Evolutionary conservation across 192 early-diverging fungal genomes (phyloP).

Genomic region (Backusella parvicylindrica): DNA sequence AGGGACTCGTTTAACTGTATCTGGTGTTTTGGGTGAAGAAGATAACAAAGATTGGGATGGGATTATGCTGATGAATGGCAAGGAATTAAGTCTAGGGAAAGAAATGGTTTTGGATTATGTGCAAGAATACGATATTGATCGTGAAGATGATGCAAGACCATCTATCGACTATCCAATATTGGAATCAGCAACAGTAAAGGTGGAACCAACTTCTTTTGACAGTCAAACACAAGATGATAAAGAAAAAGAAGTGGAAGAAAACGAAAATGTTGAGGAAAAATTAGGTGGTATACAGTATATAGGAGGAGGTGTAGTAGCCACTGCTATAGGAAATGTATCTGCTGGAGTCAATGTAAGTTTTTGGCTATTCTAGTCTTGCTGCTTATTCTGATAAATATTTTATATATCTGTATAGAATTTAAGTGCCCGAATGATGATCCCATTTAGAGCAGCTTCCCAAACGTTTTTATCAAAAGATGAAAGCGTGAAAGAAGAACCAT

Average conservation of each 20-base stretch:
- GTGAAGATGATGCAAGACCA: neutral
- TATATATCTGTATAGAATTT: neutral
- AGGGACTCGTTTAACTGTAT: slow-evolving; percentile 19
- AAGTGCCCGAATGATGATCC: slow-evolving; percentile 5
- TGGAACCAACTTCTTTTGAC: neutral
- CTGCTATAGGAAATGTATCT: slow-evolving; percentile 9
- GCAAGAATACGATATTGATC: neutral
- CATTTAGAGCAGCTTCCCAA: neutral
- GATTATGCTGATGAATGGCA: slow-evolving; percentile 19
- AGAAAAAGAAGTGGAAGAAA: neutral
- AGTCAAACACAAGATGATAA: neutral
- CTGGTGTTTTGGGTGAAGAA: slow-evolving; percentile 16
- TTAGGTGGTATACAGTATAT: neutral
- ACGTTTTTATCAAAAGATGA: neutral
- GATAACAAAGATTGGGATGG: slow-evolving; percentile 24
- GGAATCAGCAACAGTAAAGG: neutral
- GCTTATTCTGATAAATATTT: neutral
- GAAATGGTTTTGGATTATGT: slow-evolving; percentile 1
- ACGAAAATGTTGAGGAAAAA: neutral
- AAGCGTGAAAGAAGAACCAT: neutral
- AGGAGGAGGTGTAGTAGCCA: slow-evolving; percentile 7
- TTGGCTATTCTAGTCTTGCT: neutral
- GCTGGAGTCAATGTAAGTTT: slow-evolving; percentile 18
- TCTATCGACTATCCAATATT: neutral
- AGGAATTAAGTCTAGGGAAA: slow-evolving; percentile 10